These are phyloP conservation scores for Rhynchospora pubera DNA, from an alignment of 176 grass and related monocot species.

Conservation along the genomic window DNA sequence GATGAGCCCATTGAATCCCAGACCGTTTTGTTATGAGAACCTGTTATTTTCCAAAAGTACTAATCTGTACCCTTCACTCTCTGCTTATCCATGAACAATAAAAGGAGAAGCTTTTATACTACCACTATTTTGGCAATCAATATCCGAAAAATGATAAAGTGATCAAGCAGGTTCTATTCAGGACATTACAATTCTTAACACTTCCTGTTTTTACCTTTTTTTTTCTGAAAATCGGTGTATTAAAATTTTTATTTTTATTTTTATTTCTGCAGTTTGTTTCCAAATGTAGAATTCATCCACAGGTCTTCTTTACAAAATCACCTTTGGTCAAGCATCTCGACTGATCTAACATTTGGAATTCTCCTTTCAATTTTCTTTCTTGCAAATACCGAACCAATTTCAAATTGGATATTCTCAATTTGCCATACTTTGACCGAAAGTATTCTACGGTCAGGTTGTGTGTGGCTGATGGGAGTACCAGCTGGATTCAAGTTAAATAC, in stretches of 20 bases:
- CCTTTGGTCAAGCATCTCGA: conserved; percentile 58
- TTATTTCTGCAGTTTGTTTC: conserved; percentile 37
- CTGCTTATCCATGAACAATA: not conserved
- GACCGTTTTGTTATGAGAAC: not conserved
- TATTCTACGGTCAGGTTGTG: conserved; percentile 80
- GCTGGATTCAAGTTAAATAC: conserved; percentile 95
- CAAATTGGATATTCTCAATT: conserved; percentile 34
- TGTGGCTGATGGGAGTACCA: conserved; percentile 97
- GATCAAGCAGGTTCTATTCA: not conserved
- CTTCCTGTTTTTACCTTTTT: not conserved
- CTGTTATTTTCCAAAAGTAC: not conserved
- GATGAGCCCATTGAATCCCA: not conserved
- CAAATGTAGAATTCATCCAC: conserved; percentile 60
- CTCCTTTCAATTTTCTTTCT: conserved; percentile 49
- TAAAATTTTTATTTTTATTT: not conserved
- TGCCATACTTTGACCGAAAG: conserved; percentile 48
- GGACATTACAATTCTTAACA: not conserved
- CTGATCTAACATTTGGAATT: conserved; percentile 67
- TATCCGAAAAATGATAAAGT: not conserved
- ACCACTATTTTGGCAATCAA: not conserved
- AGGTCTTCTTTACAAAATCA: conserved; percentile 65
- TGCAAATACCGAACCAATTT: conserved; percentile 50
- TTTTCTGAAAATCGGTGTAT: no score
- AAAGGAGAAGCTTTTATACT: not conserved
- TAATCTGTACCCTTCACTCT: not conserved